phyloP scores from a whole-genome alignment of 2,329 filamentous ascomycete species.

The Cucurbitaria berberidis region DNA sequence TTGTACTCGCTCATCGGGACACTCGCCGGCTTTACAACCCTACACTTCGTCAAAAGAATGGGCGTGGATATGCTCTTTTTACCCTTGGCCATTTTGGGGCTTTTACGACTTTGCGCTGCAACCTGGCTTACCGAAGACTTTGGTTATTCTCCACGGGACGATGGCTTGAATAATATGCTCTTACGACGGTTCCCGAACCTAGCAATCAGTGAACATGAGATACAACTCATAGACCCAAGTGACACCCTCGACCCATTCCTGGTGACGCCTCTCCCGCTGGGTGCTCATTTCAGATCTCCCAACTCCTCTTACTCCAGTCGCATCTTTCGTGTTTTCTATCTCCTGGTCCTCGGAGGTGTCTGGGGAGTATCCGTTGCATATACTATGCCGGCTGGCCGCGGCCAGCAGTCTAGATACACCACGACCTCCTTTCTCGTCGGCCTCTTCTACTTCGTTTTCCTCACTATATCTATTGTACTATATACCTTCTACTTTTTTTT shows the following conservation, averaged over 20 bases:
- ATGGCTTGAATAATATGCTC: background rate
- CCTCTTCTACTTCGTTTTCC: background rate
- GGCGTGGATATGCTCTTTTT: constrained; percentile 12
- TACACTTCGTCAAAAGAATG: too few relatives aligned
- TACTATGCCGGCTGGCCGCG: background rate
- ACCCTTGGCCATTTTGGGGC: constrained; percentile 16
- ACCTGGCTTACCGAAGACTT: constrained; percentile 23
- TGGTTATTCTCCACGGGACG: constrained; percentile 2
- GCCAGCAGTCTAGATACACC: background rate
- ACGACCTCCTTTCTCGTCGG: constrained; percentile 2
- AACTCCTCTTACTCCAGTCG: constrained; percentile 1
- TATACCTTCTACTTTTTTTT: constrained; percentile 10
- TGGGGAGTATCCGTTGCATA: background rate
- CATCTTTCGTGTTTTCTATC: constrained; percentile 2
- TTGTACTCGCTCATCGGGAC: too few relatives aligned
- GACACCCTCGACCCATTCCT: background rate
- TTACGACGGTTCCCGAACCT: background rate
- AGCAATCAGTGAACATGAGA: background rate
- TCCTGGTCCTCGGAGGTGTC: constrained; percentile 3
- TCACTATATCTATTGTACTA: background rate
- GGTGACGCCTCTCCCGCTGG: background rate
- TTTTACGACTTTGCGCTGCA: constrained; percentile 17
- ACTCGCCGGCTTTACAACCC: too few relatives aligned
- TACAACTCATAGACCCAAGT: too few relatives aligned
- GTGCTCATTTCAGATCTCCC: background rate